Conservation (phyloP, 2,329 filamentous ascomycete genomes). For the Aspergillus costaricaensis region DNA sequence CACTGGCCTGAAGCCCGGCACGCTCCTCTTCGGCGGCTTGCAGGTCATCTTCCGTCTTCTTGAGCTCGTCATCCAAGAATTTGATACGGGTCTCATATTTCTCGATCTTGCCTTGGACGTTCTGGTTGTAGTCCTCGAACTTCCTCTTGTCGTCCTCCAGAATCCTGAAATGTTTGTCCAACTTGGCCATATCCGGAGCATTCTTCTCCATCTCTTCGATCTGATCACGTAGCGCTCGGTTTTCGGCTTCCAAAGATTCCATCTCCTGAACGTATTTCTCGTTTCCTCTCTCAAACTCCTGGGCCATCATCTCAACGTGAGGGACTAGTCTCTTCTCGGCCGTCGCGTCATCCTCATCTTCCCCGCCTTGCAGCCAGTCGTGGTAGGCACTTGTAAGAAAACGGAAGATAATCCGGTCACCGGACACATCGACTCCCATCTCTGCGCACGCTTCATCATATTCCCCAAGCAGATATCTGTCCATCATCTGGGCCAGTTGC, state of each 20-base stretch:
- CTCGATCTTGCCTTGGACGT: conserved; percentile 79
- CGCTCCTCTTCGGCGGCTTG: conserved; percentile 81
- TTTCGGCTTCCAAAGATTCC: conserved; percentile 81
- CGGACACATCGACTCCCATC: conserved; percentile 80
- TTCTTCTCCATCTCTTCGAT: conserved; percentile 88
- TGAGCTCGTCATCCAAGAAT: conserved; percentile 82
- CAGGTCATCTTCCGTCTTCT: conserved; percentile 73
- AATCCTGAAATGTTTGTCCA: conserved; percentile 89
- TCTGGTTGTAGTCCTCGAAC: conserved; percentile 90
- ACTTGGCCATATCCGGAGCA: conserved; percentile 75
- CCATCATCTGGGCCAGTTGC: conserved; percentile 93
- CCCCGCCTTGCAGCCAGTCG: conserved; percentile 91
- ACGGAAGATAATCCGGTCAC: conserved; percentile 90
- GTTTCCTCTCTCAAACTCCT: conserved; percentile 82
- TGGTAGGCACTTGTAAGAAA: conserved; percentile 88
- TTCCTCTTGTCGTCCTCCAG: conserved; percentile 93
- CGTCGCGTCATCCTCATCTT: conserved; percentile 83
- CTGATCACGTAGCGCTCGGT: conserved; percentile 76
- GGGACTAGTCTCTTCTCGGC: conserved; percentile 76
- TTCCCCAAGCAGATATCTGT: conserved; percentile 72
- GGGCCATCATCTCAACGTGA: conserved; percentile 84
- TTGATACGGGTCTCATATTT: conserved; percentile 82
- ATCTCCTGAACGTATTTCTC: conserved; percentile 82
- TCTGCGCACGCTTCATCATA: conserved; percentile 92
- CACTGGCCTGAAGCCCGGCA: conserved; percentile 73